Evolutionary conservation across 148 eudicot species (phyloP), one percentile per base, ranked within the genome.

Genomic region (Rheum nobile): DNA sequence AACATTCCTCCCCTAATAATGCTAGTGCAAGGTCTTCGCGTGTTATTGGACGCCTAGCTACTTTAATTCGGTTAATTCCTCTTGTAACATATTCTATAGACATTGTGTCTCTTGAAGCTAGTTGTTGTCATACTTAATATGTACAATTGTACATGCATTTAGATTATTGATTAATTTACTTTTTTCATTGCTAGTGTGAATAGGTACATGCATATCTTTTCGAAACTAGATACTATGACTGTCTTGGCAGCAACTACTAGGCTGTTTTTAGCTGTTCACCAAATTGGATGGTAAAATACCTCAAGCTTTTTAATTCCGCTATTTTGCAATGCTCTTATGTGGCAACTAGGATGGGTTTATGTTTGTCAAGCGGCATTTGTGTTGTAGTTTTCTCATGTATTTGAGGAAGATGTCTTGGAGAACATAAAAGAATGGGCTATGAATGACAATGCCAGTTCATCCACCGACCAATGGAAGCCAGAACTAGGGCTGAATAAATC

Each of bases 131-230:
- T 65, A 32, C 70, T 65, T 16, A 34, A 65, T 32, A 21, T n/a
- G n/a, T n/a, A n/a, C n/a, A n/a, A n/a, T n/a, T 65, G 21, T 65
- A 65, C 16, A 32, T 31, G 39, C 70, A 16, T 16, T 19, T 16
- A 6, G n/a, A 14, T 34, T 65, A 16, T 4, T 32, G 70, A 44
- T 75, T 17, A 67, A 19, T 55, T 26, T 31, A 24, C n/a, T n/a
- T 77, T 12, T 59, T 82, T 47, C 34, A 48, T 77, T 79, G n/a
- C 2, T 41, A n/a, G 31, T 41, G 73, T 71, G 31, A 71, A 71
- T 92, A 95, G 99, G 99, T 92, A 46, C 87, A 92, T 75, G 99
- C 82, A 77, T 90, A 88, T 79, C 84, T 95, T 43, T 86, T 90
- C 29, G 97, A 95, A 71, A 67, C 85, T 52, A 83, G 96, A 86